A percentile compares a stretch with the other conserved stretches of the same genome.
phyloP scores from a whole-genome alignment of 495 filamentous ascomycete genomes.

The Tuber borchii region DNA sequence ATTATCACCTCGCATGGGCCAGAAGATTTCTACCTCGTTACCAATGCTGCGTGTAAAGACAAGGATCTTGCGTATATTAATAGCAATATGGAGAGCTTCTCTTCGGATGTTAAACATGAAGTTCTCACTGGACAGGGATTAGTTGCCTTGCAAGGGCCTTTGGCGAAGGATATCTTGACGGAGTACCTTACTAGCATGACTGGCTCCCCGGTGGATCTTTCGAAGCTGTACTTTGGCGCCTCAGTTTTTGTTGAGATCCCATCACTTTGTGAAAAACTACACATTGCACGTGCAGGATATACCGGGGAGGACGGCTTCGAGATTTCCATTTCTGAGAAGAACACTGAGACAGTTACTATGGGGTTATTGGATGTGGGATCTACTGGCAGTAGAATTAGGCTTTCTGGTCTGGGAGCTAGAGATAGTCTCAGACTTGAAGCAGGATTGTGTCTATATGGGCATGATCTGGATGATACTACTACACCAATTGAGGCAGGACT shows the following conservation, averaged over 20 bases:
- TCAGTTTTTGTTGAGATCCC: conserved; percentile 50
- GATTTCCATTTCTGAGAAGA: conserved; percentile 67
- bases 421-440: conserved; percentile 92
- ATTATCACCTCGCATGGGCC: conserved; percentile 70
- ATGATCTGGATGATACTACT: conserved; percentile 82
- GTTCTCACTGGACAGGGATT: conserved; percentile 62
- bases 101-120: conserved; percentile 57
- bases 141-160: conserved; percentile 82
- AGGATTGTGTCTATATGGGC: conserved; percentile 97
- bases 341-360: conserved; percentile 52
- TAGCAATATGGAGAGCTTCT: conserved; percentile 53
- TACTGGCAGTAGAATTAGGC: conserved; percentile 55
- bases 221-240: conserved; percentile 72
- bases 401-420: conserved; percentile 82
- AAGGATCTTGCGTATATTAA: conserved; percentile 75
- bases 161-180: conserved; percentile 57
- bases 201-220: conserved; percentile 53
- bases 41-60: conserved; percentile 84
- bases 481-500: conserved; percentile 81
- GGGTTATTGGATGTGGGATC: conserved; percentile 58
- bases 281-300: conserved; percentile 84
- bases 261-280: conserved; percentile 44
- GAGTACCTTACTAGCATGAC: conserved; percentile 50
- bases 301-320: conserved; percentile 98
- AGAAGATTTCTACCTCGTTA: conserved; percentile 80